A percentile compares a stretch with the other conserved stretches of the same genome.
phyloP scores from a whole-genome alignment of 176 grass and related monocot genomes.

The Phoenix dactylifera region DNA sequence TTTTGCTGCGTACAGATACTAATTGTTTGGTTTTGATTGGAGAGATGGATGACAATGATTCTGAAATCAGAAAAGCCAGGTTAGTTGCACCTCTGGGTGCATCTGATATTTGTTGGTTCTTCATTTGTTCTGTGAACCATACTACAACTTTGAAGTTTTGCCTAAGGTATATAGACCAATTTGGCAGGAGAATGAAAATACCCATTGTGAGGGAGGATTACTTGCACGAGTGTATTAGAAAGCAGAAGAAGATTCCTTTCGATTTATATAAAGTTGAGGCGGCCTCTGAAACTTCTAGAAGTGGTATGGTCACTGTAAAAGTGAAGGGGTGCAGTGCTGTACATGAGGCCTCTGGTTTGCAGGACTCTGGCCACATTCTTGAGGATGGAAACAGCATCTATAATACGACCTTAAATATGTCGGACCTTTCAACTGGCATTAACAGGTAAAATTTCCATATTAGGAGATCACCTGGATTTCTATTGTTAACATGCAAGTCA shows the following conservation, averaged over 20 bases:
- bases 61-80: conserved; percentile 90
- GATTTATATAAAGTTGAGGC: conserved; percentile 66
- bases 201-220: conserved; percentile 72
- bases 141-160: neutral
- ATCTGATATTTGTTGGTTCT: neutral
- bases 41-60: conserved; percentile 47
- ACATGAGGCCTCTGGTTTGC: conserved; percentile 87
- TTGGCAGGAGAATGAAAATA: conserved; percentile 83
- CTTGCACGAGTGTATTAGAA: conserved; percentile 53
- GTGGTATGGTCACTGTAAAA: conserved; percentile 75
- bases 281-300: conserved; percentile 48
- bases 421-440: conserved; percentile 79
- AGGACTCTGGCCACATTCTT: conserved; percentile 88
- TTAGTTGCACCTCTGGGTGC: conserved; percentile 13
- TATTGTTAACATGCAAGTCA: too few relatives aligned
- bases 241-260: conserved; percentile 65
- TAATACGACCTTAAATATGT: conserved; percentile 92
- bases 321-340: conserved; percentile 93
- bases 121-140: neutral
- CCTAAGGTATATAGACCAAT: conserved; percentile 15
- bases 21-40: conserved; percentile 64
- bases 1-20: conserved; percentile 43
- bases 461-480: too few relatives aligned
- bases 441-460: conserved; percentile 48
- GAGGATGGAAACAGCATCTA: conserved; percentile 89